A percentile compares a stretch with the other conserved stretches of the same genome.
phyloP scores from a whole-genome alignment of 345 rosid genomes.

The Heritiera fomes region DNA sequence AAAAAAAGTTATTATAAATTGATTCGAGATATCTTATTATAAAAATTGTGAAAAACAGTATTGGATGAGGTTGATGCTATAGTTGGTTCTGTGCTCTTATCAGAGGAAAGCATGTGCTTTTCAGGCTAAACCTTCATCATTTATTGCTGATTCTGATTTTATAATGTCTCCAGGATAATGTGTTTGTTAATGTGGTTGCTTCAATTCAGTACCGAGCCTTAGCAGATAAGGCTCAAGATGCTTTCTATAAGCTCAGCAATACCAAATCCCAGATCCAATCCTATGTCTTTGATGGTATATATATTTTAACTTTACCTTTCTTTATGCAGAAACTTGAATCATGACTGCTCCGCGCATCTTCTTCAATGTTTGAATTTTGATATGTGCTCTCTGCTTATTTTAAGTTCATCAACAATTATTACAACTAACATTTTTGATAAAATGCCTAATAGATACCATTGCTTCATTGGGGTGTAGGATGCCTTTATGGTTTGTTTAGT shows the following conservation, averaged over 20 bases:
- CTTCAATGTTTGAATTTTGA: not conserved
- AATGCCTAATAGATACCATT: not conserved
- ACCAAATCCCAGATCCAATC: constrained; percentile 55
- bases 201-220: constrained; percentile 54
- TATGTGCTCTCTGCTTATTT: not conserved
- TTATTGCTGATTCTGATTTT: not conserved
- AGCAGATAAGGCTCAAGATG: constrained; percentile 50
- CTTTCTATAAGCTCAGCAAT: constrained; percentile 58
- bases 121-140: not conserved
- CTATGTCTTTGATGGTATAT: constrained; percentile 54
- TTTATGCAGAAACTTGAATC: not conserved
- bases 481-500: not conserved
- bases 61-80: not conserved
- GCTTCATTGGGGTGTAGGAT: not conserved
- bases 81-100: not conserved
- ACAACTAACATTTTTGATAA: not conserved
- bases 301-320: not conserved
- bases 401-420: not conserved
- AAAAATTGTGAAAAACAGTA: not conserved
- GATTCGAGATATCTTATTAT: not conserved
- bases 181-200: constrained; percentile 60
- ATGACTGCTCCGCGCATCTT: not conserved
- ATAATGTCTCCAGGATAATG: constrained; percentile 43
- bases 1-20: not conserved
- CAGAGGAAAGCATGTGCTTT: not conserved